Percentiles rank a stretch among this genome's conserved stretches.
These are phyloP conservation scores for Phaseolus lunatus DNA, from an alignment of 306 rosid species.

Conservation along the genomic window DNA sequence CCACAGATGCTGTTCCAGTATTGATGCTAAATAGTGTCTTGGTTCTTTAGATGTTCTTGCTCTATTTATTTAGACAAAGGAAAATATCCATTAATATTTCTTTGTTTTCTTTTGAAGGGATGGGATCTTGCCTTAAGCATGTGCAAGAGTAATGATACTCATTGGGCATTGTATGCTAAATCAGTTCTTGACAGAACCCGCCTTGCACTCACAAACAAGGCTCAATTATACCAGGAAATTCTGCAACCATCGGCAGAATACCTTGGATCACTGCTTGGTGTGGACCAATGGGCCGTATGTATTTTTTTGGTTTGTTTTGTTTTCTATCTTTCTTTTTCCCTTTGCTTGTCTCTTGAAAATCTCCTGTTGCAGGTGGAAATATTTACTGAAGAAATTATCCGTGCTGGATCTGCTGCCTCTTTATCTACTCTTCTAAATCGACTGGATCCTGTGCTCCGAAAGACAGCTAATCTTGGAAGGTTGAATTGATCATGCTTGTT, in stretches of 20 bases:
- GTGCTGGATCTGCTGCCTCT: constrained; percentile 98
- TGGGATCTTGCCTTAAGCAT: constrained; percentile 80
- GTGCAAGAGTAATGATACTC: constrained; percentile 62
- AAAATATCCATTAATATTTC: constrained; percentile 35
- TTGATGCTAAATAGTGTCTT: constrained; percentile 34
- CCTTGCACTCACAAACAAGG: constrained; percentile 90
- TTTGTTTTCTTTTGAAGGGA: constrained; percentile 68
- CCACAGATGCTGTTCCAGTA: constrained; percentile 16
- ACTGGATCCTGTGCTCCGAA: constrained; percentile 92
- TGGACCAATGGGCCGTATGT: constrained; percentile 92
- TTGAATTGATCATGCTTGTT: constrained; percentile 45
- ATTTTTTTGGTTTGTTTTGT: constrained; percentile 27
- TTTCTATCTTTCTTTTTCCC: not conserved
- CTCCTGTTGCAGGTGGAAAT: constrained; percentile 75
- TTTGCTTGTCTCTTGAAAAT: constrained; percentile 53
- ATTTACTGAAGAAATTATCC: constrained; percentile 97
- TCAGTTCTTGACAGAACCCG: constrained; percentile 98
- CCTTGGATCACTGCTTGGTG: constrained; percentile 92
- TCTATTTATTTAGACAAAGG: constrained; percentile 27
- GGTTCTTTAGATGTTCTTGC: constrained; percentile 24
- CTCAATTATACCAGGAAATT: constrained; percentile 75
- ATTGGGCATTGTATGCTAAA: constrained; percentile 94
- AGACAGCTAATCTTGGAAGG: constrained; percentile 97
- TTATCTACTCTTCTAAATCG: constrained; percentile 88
- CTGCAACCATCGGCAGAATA: constrained; percentile 97